Evolutionary conservation across 2,329 filamentous ascomycete species (phyloP).

Genomic region (Dactylonectria macrodidyma): DNA sequence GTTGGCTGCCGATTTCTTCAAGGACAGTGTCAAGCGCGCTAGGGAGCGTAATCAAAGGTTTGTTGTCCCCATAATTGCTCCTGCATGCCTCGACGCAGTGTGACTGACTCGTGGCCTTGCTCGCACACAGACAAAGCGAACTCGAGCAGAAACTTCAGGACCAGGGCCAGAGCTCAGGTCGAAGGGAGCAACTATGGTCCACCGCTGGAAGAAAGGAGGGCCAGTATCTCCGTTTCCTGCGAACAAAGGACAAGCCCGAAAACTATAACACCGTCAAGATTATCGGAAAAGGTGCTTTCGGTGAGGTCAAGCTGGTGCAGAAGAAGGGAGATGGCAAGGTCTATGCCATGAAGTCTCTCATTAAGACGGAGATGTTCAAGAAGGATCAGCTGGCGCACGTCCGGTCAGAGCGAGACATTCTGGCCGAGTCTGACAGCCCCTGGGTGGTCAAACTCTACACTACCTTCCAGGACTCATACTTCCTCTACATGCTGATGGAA

Average conservation of each 20-base stretch:
- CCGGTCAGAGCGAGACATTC: conserved; percentile 95
- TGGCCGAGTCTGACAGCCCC: conserved; percentile 98
- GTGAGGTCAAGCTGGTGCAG: conserved; percentile 97
- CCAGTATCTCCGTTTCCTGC: conserved; percentile 92
- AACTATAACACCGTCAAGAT: conserved; percentile 98
- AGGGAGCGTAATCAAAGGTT: conserved; percentile 96
- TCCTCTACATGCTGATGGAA: conserved; percentile 99
- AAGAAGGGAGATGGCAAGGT: conserved; percentile 97
- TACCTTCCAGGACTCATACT: conserved; percentile 96
- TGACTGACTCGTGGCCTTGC: conserved; percentile 30
- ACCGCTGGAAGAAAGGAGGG: conserved; percentile 90
- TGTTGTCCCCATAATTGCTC: conserved; percentile 44
- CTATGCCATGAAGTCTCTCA: conserved; percentile 97
- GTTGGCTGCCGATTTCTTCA: conserved; percentile 92
- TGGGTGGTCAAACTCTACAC: conserved; percentile 99
- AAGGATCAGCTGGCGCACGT: conserved; percentile 98
- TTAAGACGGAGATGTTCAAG: conserved; percentile 99
- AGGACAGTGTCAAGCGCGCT: conserved; percentile 96
- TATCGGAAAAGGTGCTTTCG: conserved; percentile 98
- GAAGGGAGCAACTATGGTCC: conserved; percentile 88
- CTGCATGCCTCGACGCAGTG: not conserved
- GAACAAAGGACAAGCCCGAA: conserved; percentile 91
- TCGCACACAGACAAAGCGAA: conserved; percentile 81
- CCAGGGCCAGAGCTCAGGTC: conserved; percentile 78
- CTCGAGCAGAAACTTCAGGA: conserved; percentile 89